phyloP scores from a whole-genome alignment of 768 basidiomycete species.

The Pleurotus cornucopiae region DNA sequence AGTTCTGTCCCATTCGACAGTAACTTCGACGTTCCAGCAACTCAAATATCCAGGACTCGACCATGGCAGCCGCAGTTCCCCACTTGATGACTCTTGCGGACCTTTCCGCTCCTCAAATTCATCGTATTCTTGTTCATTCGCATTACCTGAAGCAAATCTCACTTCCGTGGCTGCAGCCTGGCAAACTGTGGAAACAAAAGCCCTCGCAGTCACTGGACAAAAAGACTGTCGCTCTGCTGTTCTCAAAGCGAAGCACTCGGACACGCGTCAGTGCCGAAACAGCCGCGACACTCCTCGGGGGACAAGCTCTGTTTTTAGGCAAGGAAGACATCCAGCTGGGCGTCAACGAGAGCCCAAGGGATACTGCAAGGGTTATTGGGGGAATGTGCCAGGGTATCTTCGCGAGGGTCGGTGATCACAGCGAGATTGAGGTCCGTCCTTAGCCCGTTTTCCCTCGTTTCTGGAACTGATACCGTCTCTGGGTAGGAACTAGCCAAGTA shows the following conservation, averaged over 20 bases:
- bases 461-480: not conserved
- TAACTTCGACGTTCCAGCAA: too few relatives aligned
- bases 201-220: slow-evolving; percentile 60
- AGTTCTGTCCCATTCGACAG: not conserved
- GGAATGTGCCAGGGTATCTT: slow-evolving; percentile 97
- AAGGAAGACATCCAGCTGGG: slow-evolving; percentile 91
- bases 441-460: not conserved
- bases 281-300: slow-evolving; percentile 73
- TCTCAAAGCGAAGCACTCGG: slow-evolving; percentile 90
- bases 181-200: not conserved
- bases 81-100: slow-evolving; percentile 90
- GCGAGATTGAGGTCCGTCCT: slow-evolving; percentile 79
- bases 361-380: slow-evolving; percentile 84
- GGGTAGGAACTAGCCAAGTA: slow-evolving; percentile 84
- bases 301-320: slow-evolving; percentile 87
- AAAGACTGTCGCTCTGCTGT: slow-evolving; percentile 85
- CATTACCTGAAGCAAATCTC: slow-evolving; percentile 58
- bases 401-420: slow-evolving; percentile 90
- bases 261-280: slow-evolving; percentile 91
- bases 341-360: slow-evolving; percentile 85
- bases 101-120: slow-evolving; percentile 72
- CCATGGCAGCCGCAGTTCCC: slow-evolving; percentile 32
- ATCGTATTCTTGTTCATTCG: slow-evolving; percentile 60
- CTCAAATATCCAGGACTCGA: not conserved
- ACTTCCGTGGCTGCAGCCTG: slow-evolving; percentile 62